Evolutionary conservation across 495 filamentous ascomycete genomes (phyloP).

Genomic region (Aspergillus bridgeri): DNA sequence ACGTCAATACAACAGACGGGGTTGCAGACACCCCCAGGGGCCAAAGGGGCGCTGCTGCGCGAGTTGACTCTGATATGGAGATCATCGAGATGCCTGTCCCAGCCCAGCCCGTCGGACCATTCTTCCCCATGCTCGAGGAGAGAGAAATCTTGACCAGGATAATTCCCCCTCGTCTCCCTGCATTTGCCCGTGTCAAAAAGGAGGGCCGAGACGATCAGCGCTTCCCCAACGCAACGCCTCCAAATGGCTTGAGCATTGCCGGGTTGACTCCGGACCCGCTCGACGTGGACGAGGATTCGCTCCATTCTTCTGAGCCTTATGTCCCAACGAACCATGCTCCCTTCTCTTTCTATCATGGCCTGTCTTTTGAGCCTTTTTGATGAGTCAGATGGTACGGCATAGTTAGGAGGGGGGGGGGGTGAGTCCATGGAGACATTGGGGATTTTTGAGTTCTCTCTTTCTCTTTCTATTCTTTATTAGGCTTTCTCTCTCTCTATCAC

Average conservation of each 20-base stretch:
- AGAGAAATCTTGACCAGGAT: not conserved
- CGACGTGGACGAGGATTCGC: not conserved
- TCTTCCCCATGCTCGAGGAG: not conserved
- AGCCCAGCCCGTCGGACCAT: no score
- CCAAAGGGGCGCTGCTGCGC: not conserved
- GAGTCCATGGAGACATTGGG: not conserved
- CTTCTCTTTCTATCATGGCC: not conserved
- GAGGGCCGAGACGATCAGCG: not conserved
- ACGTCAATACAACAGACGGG: no score
- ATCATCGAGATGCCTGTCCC: not conserved
- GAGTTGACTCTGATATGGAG: not conserved
- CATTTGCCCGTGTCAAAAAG: not conserved
- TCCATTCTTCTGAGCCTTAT: not conserved
- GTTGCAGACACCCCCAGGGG: not conserved
- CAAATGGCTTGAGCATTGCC: not conserved
- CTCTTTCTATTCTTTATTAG: not conserved
- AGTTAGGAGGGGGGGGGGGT: no score
- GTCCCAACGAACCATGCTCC: not conserved
- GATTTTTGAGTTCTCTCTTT: not conserved
- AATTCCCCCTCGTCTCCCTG: no score
- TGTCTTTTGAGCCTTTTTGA: no score
- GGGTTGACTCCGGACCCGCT: no score
- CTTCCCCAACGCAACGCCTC: not conserved
- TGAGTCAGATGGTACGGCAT: not conserved
- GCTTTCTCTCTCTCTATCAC: not conserved